Evolutionary conservation across 441 rosid genomes (phyloP), one percentile per base, ranked within the genome.

Genomic region (Populus hybrid): DNA sequence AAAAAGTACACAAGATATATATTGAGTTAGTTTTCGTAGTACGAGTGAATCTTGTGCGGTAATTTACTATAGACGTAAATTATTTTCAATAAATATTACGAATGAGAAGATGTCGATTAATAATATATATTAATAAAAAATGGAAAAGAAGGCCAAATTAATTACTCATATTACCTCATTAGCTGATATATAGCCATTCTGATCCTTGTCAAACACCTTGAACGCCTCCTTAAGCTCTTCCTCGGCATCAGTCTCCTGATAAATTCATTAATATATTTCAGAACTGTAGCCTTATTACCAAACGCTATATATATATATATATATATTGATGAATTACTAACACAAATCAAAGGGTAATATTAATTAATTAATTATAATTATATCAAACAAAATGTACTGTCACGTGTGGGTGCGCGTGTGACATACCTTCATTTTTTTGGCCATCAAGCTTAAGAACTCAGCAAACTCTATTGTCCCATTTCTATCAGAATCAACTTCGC

Each of bases 201-300:
- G 95, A 45, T 91, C 95, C 82, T 87, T 91, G 82, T 91, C 95
- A 29, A 90, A 91, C 56, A 91, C 93, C 79, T 89, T 88, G 77
- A 91, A 91, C 24, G 93, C 95, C 76, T 91, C 95, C 35, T 84
- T 88, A 9, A 91, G 93, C 74, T 91, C 95, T 21, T 89, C 95
- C 80, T 89, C 92, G 3, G 84, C 91, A 78, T 91, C 92, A 10
- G 89, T 84, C 50, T 86, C 93, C 91, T 90, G 84, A 35, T 23
- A 65, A 61, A 33, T 20, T 29, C 35, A 14, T 40, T 1, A 71
- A 5, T 1, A 71, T 5, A 45, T 38, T 45, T 71, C 74, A 23
- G 26, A 45, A 65, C n/a, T 65, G 28, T 10, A 9, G 29, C 18
- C 31, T 64, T 23, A 10, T 59, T 16, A 59, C n/a, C 45, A 36